Base-by-base conservation (phyloP, 2,329 filamentous ascomycete species). In the Fusarium concolor region DNA sequence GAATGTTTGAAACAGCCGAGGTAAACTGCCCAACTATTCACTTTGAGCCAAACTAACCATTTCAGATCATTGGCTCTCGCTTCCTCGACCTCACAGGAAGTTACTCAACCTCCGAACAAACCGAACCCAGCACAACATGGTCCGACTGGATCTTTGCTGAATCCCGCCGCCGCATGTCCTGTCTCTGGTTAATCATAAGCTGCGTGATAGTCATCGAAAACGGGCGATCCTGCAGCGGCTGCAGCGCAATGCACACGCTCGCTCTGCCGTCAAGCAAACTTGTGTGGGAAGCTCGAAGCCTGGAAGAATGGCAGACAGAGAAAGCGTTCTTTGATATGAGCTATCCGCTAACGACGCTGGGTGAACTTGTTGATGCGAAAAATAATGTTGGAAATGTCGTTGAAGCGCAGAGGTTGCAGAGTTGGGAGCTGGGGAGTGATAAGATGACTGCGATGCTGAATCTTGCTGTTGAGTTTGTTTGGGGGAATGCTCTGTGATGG, bases 91-190 rank as follows among this genome's bases (percentile, higher is more conserved):
- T 69, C 5, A 18, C 59, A 0, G 63, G 56, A 0, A 56, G 10
- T 2, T 75, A 62, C 15, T 62, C 67, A 1, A 52, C 42, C 7
- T 64, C 72, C 0, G 74, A 77, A 15, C 5, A 42, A 3, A 44
- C 39, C 1, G 39, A 67, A 10, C 63, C 68, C 3, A 72, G 71
- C 8, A 31, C 15, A 5, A 70, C 62, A 3, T 78, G 75, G 76
- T 62, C 76, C 46, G 69, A 73, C 10, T 78, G 76, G 75, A 70
- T 78, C 7, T 74, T 76, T 26, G 72, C 73, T 0, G 76, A 78
- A 46, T 76, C 76, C 1, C 67, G 76, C 0, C 67, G 76, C 26
- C 60, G 76, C 11, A 60, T 72, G 20, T 57, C 65, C 0, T 76
- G 71, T 6, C 62, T 76, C 1, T 76, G 74, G 74, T 52, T 74